A percentile compares a stretch with the other conserved stretches of the same genome.
Evolutionary conservation across 2,329 filamentous ascomycete genomes (phyloP).

Genomic region (Ascochyta koolunga): DNA sequence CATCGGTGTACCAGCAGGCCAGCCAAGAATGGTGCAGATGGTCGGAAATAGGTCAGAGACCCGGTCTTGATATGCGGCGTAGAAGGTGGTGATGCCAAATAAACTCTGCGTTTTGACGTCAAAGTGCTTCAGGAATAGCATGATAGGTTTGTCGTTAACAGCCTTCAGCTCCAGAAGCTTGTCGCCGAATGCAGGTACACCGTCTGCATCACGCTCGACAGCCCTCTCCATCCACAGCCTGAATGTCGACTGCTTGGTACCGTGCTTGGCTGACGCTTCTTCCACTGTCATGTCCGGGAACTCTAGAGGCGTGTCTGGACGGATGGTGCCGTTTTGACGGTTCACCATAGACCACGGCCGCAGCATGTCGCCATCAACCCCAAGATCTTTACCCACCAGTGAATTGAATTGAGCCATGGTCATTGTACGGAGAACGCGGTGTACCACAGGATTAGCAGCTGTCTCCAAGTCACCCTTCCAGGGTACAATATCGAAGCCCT

Average conservation of each 20-base stretch:
- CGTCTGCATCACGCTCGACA: constrained; percentile 73
- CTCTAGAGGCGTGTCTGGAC: constrained; percentile 85
- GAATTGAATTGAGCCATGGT: constrained; percentile 76
- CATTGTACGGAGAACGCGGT: constrained; percentile 76
- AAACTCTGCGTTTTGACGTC: constrained; percentile 78
- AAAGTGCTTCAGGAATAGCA: constrained; percentile 93
- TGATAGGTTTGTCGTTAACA: constrained; percentile 64
- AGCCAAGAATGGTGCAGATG: constrained; percentile 84
- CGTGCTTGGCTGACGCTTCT: constrained; percentile 72
- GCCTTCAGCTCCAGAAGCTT: constrained; percentile 62
- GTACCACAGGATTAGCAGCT: constrained; percentile 71
- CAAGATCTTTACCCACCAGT: constrained; percentile 72
- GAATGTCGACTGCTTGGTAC: constrained; percentile 70
- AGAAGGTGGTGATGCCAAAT: constrained; percentile 79
- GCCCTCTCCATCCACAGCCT: constrained; percentile 81
- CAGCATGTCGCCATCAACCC: constrained; percentile 70
- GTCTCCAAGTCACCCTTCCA: constrained; percentile 62
- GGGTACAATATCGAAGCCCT: constrained; percentile 77
- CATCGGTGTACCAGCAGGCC: constrained; percentile 76
- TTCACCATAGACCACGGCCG: constrained; percentile 98
- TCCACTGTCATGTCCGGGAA: constrained; percentile 71
- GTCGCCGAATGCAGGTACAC: constrained; percentile 74
- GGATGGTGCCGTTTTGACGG: constrained; percentile 93
- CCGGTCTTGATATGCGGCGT: constrained; percentile 85
- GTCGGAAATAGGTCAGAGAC: constrained; percentile 80